Base-by-base conservation (phyloP, 108 stramenopile genomes). In the Cyclotella atomus region DNA sequence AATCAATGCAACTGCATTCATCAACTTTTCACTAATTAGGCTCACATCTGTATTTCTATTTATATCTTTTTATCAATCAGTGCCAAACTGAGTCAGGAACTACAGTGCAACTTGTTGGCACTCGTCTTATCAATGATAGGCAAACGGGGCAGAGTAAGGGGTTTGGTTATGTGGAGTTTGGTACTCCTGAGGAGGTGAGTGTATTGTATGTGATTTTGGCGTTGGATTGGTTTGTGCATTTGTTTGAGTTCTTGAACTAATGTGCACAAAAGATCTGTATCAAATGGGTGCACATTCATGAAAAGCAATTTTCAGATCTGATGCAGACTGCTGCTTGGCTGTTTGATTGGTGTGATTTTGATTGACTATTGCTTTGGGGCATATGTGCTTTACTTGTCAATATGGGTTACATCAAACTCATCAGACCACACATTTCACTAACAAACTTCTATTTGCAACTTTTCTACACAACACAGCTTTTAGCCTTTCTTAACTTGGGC, bases 91-190 rank as follows among this genome's bases (percentile, higher is more conserved):
- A 35, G 3, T 14, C 17, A 35, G 28, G n/a, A 8, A 19, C 24
- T 12, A 43, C 54, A 29, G 59, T 71, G 7, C 21, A 27, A n/a
- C 25, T 77, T 24, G 41, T 30, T 9, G 27, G 50, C 15, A 70
- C 76, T 0, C 49, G 81, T 6, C 63, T 82, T 14, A 64, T 77
- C 19, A 52, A 25, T 14, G 81, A 82, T 10, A 69, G 63, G 45
- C 32, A 30, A 15, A 65, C 70, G 2, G 66, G 72, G 25, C 34
- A 43, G 74, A 68, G 60, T 34, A 33, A 44, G 34, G 77, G 77
- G 50, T 83, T 46, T 70, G 82, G 82, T 2, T 83, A 83, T 55
- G 77, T 83, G 23, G 82, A 83, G 46, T 79, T 83, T 38, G 68
- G 59, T 25, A 38, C 59, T 46, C 54, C 59, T 3, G 52, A 79